phyloP scores from a whole-genome alignment of 352 stramenopile genomes.

The Albugo candida region DNA sequence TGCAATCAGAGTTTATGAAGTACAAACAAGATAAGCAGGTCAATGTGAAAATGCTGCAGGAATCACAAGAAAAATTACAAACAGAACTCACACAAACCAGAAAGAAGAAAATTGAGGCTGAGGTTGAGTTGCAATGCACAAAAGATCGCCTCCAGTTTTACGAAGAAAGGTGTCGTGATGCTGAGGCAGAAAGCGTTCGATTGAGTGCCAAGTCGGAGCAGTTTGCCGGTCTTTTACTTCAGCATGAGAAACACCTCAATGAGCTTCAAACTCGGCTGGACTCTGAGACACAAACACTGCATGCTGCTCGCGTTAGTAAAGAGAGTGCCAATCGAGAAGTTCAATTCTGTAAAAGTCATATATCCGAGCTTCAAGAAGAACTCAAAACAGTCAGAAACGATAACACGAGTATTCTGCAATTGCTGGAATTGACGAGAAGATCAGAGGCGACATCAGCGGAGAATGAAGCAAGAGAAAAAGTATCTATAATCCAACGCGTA shows the following conservation, averaged over 20 bases:
- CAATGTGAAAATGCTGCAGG: conserved; percentile 41
- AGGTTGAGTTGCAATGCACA: conserved; percentile 40
- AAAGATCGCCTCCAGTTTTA: conserved; percentile 41
- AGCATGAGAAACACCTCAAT: conserved; percentile 34
- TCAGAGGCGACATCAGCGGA: conserved; percentile 45
- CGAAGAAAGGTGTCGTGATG: conserved; percentile 26
- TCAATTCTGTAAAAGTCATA: conserved; percentile 8
- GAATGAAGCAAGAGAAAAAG: conserved; percentile 24
- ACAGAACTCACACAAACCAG: conserved; percentile 24
- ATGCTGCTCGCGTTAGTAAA: conserved; percentile 19
- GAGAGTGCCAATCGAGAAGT: conserved; percentile 21
- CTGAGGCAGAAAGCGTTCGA: conserved; percentile 40
- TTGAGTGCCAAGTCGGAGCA: conserved; percentile 39
- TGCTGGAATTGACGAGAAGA: conserved; percentile 53
- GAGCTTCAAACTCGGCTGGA: conserved; percentile 42
- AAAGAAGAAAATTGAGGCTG: conserved; percentile 42
- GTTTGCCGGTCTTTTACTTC: conserved; percentile 32
- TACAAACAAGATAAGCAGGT: conserved; percentile 64
- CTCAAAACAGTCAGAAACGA: conserved; percentile 33
- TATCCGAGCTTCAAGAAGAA: conserved; percentile 43
- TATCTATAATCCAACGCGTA: conserved; percentile 26
- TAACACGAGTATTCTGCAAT: conserved; percentile 60
- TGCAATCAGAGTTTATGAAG: conserved; percentile 52
- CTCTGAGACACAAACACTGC: conserved; percentile 17
- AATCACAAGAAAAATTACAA: conserved; percentile 34